These are phyloP conservation scores for Aspergillus sclerotiicarbonarius DNA, from an alignment of 495 filamentous ascomycete species.

Conservation along the genomic window DNA sequence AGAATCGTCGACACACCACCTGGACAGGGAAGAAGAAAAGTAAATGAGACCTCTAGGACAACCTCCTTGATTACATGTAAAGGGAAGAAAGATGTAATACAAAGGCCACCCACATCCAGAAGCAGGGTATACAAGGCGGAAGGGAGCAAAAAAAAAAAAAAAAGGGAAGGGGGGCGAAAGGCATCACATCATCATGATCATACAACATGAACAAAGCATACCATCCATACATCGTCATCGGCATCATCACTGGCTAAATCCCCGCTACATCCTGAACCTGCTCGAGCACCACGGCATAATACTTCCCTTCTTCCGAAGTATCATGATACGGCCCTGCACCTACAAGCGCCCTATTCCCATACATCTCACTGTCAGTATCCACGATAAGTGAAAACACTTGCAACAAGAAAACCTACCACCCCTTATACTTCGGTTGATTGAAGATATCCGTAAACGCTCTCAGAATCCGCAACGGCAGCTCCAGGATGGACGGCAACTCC, in stretches of 20 bases:
- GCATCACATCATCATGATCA: conserved; percentile 23
- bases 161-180: not conserved
- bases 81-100: not conserved
- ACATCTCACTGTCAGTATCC: not conserved
- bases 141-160: not conserved
- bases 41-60: not conserved
- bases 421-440: conserved; percentile 45
- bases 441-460: conserved; percentile 46
- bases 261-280: conserved; percentile 16
- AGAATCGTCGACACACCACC: too few species aligned
- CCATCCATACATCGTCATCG: not conserved
- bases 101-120: not conserved
- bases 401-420: conserved; percentile 36
- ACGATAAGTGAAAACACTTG: not conserved
- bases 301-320: conserved; percentile 40
- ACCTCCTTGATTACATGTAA: not conserved
- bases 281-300: conserved; percentile 45
- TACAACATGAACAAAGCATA: conserved; percentile 1
- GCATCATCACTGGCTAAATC: conserved; percentile 9
- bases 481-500: conserved; percentile 37
- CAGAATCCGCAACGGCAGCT: conserved; percentile 39
- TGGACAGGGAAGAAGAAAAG: not conserved
- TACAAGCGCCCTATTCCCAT: conserved; percentile 33
- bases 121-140: not conserved
- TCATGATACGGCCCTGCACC: conserved; percentile 43